Evolutionary conservation across 2,329 filamentous ascomycete species (phyloP).

Genomic region (Phialocephala sp.): DNA sequence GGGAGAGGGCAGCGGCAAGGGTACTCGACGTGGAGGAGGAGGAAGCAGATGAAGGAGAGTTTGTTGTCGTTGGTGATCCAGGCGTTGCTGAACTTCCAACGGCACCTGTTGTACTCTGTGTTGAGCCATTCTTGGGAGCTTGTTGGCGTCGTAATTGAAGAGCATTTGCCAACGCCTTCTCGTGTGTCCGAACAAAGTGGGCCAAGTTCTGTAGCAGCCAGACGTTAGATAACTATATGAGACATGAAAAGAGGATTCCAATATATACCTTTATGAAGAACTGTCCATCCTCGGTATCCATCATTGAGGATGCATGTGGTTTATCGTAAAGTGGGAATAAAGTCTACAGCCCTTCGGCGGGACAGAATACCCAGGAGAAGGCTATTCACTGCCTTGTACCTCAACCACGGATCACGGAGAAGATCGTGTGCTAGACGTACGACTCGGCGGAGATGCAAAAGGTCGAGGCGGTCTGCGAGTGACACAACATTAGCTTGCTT

Average conservation of each 20-base stretch:
- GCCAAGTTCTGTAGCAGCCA: slow-evolving; percentile 78
- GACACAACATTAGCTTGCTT: slow-evolving; percentile 36
- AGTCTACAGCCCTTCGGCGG: slow-evolving; percentile 36
- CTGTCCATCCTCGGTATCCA: slow-evolving; percentile 84
- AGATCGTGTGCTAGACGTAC: slow-evolving; percentile 31
- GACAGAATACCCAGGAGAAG: slow-evolving; percentile 26
- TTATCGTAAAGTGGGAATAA: slow-evolving; percentile 27
- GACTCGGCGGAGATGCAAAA: slow-evolving; percentile 29
- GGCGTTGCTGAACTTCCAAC: slow-evolving; percentile 49
- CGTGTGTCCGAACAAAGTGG: slow-evolving; percentile 94
- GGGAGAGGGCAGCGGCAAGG: slow-evolving; percentile 83
- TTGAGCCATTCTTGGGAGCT: slow-evolving; percentile 69
- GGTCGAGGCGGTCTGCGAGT: slow-evolving; percentile 35
- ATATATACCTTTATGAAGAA: slow-evolving; percentile 80
- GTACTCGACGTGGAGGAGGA: slow-evolving; percentile 74
- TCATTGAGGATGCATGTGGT: slow-evolving; percentile 55
- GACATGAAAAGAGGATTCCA: background rate
- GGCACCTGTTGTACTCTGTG: slow-evolving; percentile 67
- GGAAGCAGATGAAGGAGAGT: slow-evolving; percentile 62
- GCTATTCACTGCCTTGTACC: slow-evolving; percentile 38
- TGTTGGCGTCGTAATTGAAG: slow-evolving; percentile 82
- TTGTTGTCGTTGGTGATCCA: slow-evolving; percentile 54
- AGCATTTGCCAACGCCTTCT: slow-evolving; percentile 95
- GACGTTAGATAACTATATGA: slow-evolving; percentile 17
- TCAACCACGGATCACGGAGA: slow-evolving; percentile 23